Evolutionary conservation across 2,329 filamentous ascomycete species (phyloP), one percentile per base, ranked within the genome.

Genomic region (Endoconidiophora laricicola): DNA sequence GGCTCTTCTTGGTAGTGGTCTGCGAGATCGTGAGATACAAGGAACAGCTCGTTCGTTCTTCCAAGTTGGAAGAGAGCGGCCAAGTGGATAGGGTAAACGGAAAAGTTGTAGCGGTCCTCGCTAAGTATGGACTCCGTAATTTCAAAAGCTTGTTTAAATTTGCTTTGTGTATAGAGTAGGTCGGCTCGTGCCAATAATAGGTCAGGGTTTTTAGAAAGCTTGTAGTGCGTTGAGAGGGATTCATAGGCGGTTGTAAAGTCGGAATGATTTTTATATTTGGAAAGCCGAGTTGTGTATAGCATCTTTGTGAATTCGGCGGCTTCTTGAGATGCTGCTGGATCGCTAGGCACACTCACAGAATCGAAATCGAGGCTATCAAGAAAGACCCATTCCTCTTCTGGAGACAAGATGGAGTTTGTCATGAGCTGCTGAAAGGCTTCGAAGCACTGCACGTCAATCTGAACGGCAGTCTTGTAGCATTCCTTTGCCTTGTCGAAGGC

Each of bases 371-470:
- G 73, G 47, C 83, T 86, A 57, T 91, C 82, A 41, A 95, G 73
- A 55, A 95, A 94, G 46, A 81, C 76, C 75, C 90, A 86, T 62
- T 95, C 88, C 64, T 95, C 88, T 36, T 85, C 80, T 0, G 88
- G 87, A 44, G 78, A 78, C 77, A 98, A 83, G 54, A 98, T 73
- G 18, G 85, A 85, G 66, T 98, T 98, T 67, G 87, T 86, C 80
- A 96, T 95, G 50, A 98, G 75, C 68, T 96, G 88, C 59, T 95
- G 88, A 61, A 98, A 96, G 0, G 91, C 91, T 65, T 98, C 91
- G 61, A 94, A 96, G 66, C 91, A 98, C 63, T 94, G 88, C 3
- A 96, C 88, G 61, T 98, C 91, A 60, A 98, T 95, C 54, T 85
- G 79, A 43, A 96, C 87, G 2, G 91, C 91, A 59, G 94, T 86